Evolutionary conservation across 257 asterid genomes (phyloP), one percentile per base, ranked within the genome.

Genomic region (Solanum piurae): DNA sequence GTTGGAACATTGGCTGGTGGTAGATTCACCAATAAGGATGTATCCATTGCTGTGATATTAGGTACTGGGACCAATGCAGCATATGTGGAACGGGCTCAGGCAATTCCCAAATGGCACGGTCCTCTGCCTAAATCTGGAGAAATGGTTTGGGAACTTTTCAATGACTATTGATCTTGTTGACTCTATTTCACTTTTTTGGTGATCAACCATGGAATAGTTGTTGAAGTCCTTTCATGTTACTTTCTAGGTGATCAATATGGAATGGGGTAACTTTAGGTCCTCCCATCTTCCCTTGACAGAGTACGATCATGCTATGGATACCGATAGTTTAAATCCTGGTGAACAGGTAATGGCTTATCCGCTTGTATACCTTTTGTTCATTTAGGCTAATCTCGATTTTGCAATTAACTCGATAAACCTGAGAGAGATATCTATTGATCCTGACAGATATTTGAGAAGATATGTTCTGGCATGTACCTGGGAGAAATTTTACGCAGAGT

Each of bases 251-350:
- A 95, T 96, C 90, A 96, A 96, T 86, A 96, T 95, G 98, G 99
- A 96, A 88, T 96, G 99, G 99, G 99, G 98, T 86, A 96, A 95
- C 93, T 96, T 96, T 92, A 93, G 92, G 92, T 93, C 97, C n/a
- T 93, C 99, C 3, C 99, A 96, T 88, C 98, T 96, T 92, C 98
- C 99, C 29, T 86, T 94, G 86, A 94, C 98, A 11, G 97, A 96
- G 77, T 96, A 91, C 52, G 99, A 96, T 92, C 88, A 91, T 36
- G 90, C 87, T 33, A 87, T 96, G 91, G 99, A 96, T 89, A 91
- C 86, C 12, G 95, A 95, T 86, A 93, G 99, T 88, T 88, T 95
- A 87, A 96, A 96, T 91, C 96, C 98, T 23, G 92, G 98, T 86
- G 99, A 96, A 90, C 99, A 96, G 95, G 99, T 94, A 83, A 66